Percentiles rank a stretch among this genome's conserved stretches.
Conservation (phyloP, 768 basidiomycete genomes). For the Tulasnella calospora region DNA sequence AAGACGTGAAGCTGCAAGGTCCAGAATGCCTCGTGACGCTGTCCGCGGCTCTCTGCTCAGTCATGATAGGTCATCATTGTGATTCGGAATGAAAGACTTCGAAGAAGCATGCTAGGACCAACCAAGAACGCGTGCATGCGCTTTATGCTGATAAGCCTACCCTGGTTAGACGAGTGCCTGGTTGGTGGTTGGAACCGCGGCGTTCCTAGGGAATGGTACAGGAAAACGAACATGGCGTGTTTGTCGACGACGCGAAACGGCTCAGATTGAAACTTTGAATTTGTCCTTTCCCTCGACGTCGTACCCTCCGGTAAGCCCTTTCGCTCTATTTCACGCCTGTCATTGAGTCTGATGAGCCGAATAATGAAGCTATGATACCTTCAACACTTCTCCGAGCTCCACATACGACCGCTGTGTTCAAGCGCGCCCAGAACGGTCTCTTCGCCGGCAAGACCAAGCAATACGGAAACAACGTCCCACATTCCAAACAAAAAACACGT, state of each 20-base stretch:
- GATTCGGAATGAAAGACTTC: not conserved
- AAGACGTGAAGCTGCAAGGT: not conserved
- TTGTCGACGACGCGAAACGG: not conserved
- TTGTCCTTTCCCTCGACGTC: not conserved
- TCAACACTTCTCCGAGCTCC: conserved; percentile 30
- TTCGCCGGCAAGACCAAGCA: conserved; percentile 77
- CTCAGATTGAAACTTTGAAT: conserved; percentile 4
- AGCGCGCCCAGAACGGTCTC: conserved; percentile 72
- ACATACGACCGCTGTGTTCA: conserved; percentile 62
- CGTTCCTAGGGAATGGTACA: not conserved
- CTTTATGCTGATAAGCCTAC: not conserved
- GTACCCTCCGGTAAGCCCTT: not conserved
- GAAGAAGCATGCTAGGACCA: not conserved
- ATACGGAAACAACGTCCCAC: conserved; percentile 84
- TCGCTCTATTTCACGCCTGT: not conserved
- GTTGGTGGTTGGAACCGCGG: not conserved
- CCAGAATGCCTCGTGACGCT: not conserved
- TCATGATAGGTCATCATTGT: not conserved
- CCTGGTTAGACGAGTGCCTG: not conserved
- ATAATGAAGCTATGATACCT: conserved; percentile 36
- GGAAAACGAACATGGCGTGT: not conserved
- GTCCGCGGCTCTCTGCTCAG: not conserved
- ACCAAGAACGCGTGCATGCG: not conserved
- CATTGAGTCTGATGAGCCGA: not conserved
- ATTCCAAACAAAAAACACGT: conserved; percentile 82